A percentile compares a stretch with the other conserved stretches of the same genome.
phyloP scores from a whole-genome alignment of 371 early-diverging fungal species.

The Apophysomyces elegans region DNA sequence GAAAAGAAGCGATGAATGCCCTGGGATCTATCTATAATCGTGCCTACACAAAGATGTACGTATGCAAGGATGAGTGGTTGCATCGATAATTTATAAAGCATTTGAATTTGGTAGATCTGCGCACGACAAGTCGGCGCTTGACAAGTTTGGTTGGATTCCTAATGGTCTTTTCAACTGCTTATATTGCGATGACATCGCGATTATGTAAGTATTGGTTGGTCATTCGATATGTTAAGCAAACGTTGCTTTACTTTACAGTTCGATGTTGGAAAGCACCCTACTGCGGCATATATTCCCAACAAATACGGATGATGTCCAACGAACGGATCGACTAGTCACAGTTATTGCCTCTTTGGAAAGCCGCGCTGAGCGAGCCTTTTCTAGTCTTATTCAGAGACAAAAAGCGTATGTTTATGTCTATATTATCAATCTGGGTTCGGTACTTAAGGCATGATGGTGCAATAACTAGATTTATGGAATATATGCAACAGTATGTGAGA shows the following conservation, averaged over 20 bases:
- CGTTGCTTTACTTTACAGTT: conserved; percentile 11
- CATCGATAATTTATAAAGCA: not conserved
- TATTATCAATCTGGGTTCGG: too few relatives aligned
- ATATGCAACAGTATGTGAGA: conserved; percentile 49
- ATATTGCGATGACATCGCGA: conserved; percentile 82
- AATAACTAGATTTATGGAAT: conserved; percentile 38
- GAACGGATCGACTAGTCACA: conserved; percentile 62
- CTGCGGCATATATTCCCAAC: conserved; percentile 39
- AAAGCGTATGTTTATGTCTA: conserved; percentile 32
- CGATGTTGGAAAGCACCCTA: conserved; percentile 47
- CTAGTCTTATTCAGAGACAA: conserved; percentile 57
- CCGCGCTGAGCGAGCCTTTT: conserved; percentile 59
- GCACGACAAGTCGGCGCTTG: conserved; percentile 27
- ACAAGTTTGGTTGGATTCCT: conserved; percentile 85
- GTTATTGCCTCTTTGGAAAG: conserved; percentile 54
- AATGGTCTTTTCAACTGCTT: conserved; percentile 72
- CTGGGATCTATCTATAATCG: conserved; percentile 74
- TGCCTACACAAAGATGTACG: conserved; percentile 71
- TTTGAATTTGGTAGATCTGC: not conserved
- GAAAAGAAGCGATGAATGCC: conserved; percentile 76
- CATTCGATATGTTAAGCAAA: conserved; percentile 20
- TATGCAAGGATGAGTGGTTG: not conserved
- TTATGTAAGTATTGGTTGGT: conserved; percentile 50
- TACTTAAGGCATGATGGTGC: too few relatives aligned
- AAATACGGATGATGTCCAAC: conserved; percentile 50